These are phyloP conservation scores for Phialemoniopsis sp. DNA, from an alignment of 2,329 filamentous ascomycete species.

Conservation along the genomic window DNA sequence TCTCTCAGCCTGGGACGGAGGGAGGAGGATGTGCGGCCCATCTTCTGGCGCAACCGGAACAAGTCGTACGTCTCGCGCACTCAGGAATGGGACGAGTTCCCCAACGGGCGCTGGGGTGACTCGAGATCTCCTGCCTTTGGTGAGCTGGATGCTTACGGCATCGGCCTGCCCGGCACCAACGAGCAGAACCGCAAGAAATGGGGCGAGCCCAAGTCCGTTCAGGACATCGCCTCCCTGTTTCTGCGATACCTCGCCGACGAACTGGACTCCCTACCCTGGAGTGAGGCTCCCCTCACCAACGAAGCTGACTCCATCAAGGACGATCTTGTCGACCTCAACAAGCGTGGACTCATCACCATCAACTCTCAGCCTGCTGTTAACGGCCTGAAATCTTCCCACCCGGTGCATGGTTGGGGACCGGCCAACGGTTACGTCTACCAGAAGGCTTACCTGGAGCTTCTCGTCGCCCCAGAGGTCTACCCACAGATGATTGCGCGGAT, in stretches of 20 bases:
- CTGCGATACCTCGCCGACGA: slow-evolving; percentile 79
- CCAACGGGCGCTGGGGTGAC: slow-evolving; percentile 98
- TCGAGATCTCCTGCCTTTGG: slow-evolving; percentile 94
- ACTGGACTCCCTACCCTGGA: slow-evolving; percentile 86
- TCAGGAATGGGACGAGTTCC: slow-evolving; percentile 98
- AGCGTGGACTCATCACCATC: slow-evolving; percentile 84
- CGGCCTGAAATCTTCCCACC: slow-evolving; percentile 81
- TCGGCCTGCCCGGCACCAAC: slow-evolving; percentile 90
- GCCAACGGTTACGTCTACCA: slow-evolving; percentile 96
- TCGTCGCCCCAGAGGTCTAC: slow-evolving; percentile 78
- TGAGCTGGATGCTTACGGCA: slow-evolving; percentile 89
- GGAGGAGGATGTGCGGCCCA: slow-evolving; percentile 92
- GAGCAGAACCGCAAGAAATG: slow-evolving; percentile 94
- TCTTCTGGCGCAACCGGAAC: slow-evolving; percentile 98
- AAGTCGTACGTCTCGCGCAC: slow-evolving; percentile 94
- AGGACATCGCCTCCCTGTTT: slow-evolving; percentile 80
- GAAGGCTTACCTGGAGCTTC: slow-evolving; percentile 91
- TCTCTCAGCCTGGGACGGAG: slow-evolving; percentile 85
- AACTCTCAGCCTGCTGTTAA: slow-evolving; percentile 97
- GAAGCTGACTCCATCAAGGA: slow-evolving; percentile 77
- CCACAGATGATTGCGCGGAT: slow-evolving; percentile 74
- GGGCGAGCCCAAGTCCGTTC: slow-evolving; percentile 77
- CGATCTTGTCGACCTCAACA: slow-evolving; percentile 77
- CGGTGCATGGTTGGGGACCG: slow-evolving; percentile 90
- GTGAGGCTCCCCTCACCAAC: slow-evolving; percentile 77